These are phyloP conservation scores for Juglanconis oblonga DNA, from an alignment of 2,329 filamentous ascomycete species.

Conservation along the genomic window DNA sequence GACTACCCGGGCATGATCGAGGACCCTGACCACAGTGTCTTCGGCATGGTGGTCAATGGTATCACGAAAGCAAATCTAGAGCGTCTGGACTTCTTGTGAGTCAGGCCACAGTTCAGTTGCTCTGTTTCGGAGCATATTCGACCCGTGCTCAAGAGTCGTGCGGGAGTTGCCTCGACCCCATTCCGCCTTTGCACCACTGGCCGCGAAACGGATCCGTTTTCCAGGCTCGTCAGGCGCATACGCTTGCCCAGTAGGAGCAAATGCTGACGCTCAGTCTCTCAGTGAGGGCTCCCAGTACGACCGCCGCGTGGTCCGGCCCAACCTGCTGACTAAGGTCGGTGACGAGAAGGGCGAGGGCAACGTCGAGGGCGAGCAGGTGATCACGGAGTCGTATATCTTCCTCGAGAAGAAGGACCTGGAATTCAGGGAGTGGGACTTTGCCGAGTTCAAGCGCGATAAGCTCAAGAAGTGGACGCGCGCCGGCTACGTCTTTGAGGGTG, in stretches of 20 bases:
- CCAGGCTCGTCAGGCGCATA: background rate
- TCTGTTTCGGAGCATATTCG: background rate
- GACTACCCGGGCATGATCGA: constrained; percentile 81
- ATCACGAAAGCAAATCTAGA: constrained; percentile 73
- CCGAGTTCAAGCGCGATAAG: constrained; percentile 76
- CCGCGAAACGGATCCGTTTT: background rate
- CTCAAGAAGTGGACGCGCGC: constrained; percentile 52
- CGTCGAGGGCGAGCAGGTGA: constrained; percentile 43
- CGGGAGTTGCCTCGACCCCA: background rate
- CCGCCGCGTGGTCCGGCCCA: constrained; percentile 53
- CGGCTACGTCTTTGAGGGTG: constrained; percentile 44
- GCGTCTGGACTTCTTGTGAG: constrained; percentile 68
- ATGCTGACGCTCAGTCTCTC: background rate
- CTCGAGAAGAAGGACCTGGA: constrained; percentile 54
- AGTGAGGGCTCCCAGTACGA: constrained; percentile 71
- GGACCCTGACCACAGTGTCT: constrained; percentile 55
- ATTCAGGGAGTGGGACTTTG: constrained; percentile 81
- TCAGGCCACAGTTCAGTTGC: background rate
- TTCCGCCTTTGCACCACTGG: background rate
- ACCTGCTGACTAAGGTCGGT: constrained; percentile 40
- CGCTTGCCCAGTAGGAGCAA: background rate
- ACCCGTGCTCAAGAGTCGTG: background rate
- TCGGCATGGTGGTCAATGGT: constrained; percentile 74
- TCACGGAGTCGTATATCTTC: constrained; percentile 66
- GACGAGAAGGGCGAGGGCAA: constrained; percentile 38